Percentiles rank a stretch among this genome's conserved stretches.
Evolutionary conservation across 441 rosid genomes (phyloP).

Genomic region (Breynia disticha): DNA sequence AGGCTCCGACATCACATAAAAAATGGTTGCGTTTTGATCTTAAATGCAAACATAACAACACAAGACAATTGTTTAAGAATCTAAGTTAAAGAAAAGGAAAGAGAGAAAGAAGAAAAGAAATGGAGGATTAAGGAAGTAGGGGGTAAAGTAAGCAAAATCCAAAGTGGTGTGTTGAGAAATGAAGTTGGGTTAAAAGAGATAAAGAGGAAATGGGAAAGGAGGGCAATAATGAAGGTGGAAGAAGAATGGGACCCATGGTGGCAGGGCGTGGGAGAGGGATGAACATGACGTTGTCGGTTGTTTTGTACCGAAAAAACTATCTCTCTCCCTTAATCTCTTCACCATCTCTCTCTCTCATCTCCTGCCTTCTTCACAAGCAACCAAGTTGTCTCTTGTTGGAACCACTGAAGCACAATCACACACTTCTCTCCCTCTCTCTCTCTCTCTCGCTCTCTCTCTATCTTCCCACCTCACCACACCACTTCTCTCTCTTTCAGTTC

Average conservation of each 20-base stretch:
- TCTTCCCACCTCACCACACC: constrained; percentile 10
- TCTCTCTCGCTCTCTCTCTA: not conserved
- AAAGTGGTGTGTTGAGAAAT: not conserved
- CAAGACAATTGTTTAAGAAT: no score
- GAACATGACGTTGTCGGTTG: constrained; percentile 98
- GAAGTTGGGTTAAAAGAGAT: constrained; percentile 1
- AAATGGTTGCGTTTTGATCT: no score
- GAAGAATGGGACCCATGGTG: constrained; percentile 45
- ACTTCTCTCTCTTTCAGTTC: constrained; percentile 7
- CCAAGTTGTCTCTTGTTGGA: constrained; percentile 93
- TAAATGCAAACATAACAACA: no score
- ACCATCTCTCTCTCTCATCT: constrained; percentile 14
- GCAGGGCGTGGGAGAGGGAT: constrained; percentile 91
- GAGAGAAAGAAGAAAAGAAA: not conserved
- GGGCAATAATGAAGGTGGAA: constrained; percentile 44
- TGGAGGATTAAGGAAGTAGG: no score
- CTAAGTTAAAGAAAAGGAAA: no score
- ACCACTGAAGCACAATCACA: constrained; percentile 57
- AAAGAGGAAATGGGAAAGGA: constrained; percentile 13
- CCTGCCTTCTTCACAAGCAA: no score
- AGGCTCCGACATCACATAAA: no score
- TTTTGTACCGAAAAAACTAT: constrained; percentile 24
- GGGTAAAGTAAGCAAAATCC: no score
- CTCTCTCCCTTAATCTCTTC: no score
- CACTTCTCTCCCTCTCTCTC: constrained; percentile 15